Conservation (phyloP, 2,329 filamentous ascomycete species). For the Xylariaceae sp. region DNA sequence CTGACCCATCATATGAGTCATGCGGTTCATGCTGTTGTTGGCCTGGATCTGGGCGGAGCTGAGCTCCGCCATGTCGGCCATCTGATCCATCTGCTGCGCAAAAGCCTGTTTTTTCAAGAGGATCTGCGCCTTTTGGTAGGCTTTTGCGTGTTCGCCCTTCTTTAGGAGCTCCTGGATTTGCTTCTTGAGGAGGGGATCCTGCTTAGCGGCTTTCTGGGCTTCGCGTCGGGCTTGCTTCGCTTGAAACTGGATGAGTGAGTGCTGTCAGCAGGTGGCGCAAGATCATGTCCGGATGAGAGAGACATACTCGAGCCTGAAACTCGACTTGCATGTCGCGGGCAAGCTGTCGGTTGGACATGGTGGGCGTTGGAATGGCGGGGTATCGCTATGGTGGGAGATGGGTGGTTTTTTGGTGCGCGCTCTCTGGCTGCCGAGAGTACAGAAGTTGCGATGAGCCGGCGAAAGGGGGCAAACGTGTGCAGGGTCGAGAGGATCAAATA, state of each 20-base stretch:
- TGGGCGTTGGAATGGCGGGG: slow-evolving; percentile 3
- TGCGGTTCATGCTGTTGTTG: slow-evolving; percentile 64
- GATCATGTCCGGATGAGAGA: not conserved
- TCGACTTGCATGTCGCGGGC: slow-evolving; percentile 62
- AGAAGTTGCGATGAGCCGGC: no score
- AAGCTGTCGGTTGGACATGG: slow-evolving; percentile 58
- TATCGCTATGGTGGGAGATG: not conserved
- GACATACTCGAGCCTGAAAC: slow-evolving; percentile 56
- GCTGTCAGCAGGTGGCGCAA: no score
- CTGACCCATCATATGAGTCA: slow-evolving; percentile 63
- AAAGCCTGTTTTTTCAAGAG: slow-evolving; percentile 61
- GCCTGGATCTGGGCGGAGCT: slow-evolving; percentile 61
- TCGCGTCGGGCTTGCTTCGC: slow-evolving; percentile 62
- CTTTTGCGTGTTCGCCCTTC: slow-evolving; percentile 62
- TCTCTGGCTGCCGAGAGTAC: no score
- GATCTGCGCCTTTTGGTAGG: slow-evolving; percentile 62
- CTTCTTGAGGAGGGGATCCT: slow-evolving; percentile 59
- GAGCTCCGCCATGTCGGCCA: slow-evolving; percentile 63
- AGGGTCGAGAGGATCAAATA: no score
- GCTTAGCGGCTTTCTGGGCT: slow-evolving; percentile 59
- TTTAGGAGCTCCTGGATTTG: slow-evolving; percentile 63
- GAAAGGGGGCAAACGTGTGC: no score
- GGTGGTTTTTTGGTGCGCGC: not conserved
- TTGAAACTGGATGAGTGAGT: slow-evolving; percentile 45
- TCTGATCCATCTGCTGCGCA: slow-evolving; percentile 62